phyloP scores from a whole-genome alignment of 352 stramenopile species.

The Globisporangium radiosum region DNA sequence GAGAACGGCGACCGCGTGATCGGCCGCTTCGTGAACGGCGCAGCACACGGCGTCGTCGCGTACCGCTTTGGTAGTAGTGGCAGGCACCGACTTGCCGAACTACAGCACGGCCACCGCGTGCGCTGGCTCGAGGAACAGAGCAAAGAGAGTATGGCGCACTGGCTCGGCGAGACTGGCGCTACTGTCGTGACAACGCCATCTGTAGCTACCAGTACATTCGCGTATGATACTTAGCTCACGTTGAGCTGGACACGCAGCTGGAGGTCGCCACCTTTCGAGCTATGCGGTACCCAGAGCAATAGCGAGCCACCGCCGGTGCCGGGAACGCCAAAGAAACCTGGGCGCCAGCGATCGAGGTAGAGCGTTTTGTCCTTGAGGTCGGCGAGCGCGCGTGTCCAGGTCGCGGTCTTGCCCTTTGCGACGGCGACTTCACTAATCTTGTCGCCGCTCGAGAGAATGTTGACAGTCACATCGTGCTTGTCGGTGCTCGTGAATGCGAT shows the following conservation, averaged over 20 bases:
- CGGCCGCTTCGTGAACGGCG: constrained; percentile 39
- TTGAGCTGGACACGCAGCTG: constrained; percentile 46
- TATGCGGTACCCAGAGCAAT: constrained; percentile 46
- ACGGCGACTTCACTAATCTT: constrained; percentile 29
- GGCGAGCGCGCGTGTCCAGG: constrained; percentile 26
- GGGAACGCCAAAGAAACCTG: constrained; percentile 43
- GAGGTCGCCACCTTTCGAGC: constrained; percentile 30
- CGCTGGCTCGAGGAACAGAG: constrained; percentile 49
- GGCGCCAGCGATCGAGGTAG: constrained; percentile 64
- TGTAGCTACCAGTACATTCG: no score
- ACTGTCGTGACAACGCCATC: constrained; percentile 3
- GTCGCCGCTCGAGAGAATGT: constrained; percentile 31
- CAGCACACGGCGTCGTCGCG: constrained; percentile 31
- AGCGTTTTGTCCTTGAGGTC: constrained; percentile 48
- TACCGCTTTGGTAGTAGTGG: constrained; percentile 33
- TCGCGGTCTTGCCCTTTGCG: constrained; percentile 19
- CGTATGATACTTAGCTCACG: constrained; percentile 17
- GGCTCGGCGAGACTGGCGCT: constrained; percentile 1
- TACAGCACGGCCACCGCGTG: constrained; percentile 24
- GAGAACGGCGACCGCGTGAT: constrained; percentile 48
- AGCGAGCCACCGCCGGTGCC: constrained; percentile 55
- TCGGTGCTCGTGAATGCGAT: constrained; percentile 36
- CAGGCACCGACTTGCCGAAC: constrained; percentile 31
- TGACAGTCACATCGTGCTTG: constrained; percentile 32
- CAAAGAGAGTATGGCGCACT: constrained; percentile 18